These are phyloP conservation scores for Hygrophorus pudorinus DNA, from an alignment of 768 basidiomycete species.

Conservation along the genomic window DNA sequence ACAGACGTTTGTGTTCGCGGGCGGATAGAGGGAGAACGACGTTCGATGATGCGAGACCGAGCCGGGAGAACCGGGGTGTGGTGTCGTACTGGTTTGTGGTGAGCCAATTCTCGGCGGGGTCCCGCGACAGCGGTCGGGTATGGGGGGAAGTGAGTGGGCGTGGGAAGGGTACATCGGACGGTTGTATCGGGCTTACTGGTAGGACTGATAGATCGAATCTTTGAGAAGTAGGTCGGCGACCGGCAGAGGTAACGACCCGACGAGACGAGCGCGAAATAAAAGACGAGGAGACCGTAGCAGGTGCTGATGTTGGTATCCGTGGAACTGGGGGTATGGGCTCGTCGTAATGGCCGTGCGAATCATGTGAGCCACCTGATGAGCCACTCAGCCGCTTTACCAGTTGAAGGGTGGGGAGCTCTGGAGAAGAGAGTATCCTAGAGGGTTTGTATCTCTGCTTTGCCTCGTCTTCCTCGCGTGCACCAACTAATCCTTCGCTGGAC, in stretches of 20 bases:
- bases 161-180: background rate
- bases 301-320: no score
- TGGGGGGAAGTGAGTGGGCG: conserved; percentile 3
- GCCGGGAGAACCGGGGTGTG: conserved; percentile 32
- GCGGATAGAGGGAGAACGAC: conserved; percentile 34
- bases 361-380: no score
- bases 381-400: no score
- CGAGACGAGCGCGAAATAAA: background rate
- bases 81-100: conserved; percentile 23
- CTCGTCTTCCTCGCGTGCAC: conserved; percentile 1
- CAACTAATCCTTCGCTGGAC: conserved; percentile 12
- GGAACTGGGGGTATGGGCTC: no score
- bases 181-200: background rate
- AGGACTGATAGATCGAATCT: background rate
- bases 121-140: conserved; percentile 6
- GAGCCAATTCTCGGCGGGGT: conserved; percentile 25
- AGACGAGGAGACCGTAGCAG: background rate
- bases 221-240: background rate
- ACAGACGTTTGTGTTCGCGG: conserved; percentile 16
- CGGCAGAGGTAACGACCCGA: background rate
- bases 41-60: conserved; percentile 21
- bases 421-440: conserved; percentile 11
- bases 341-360: no score
- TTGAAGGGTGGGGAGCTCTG: background rate
- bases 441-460: conserved; percentile 2